These are phyloP conservation scores for Anthracocystis setariae DNA, from an alignment of 1,284 basidiomycete species.

Conservation along the genomic window DNA sequence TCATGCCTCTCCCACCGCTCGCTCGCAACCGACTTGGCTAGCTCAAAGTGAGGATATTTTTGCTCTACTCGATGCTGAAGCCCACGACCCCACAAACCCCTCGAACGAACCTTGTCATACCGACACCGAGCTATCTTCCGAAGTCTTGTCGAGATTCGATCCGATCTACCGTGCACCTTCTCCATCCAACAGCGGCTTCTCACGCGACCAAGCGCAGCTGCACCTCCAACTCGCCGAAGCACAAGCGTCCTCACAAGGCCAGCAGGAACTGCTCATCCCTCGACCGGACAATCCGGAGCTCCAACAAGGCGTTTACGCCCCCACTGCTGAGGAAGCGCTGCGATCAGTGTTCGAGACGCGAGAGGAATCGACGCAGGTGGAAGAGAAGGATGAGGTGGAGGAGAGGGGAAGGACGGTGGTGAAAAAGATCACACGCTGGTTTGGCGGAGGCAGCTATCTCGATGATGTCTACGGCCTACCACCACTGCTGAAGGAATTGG, in stretches of 20 bases:
- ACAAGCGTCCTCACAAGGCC: constrained; percentile 22
- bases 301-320: constrained; percentile 38
- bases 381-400: constrained; percentile 3
- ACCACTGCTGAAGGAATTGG: constrained; percentile 21
- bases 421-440: constrained; percentile 25
- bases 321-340: constrained; percentile 25
- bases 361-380: constrained; percentile 5
- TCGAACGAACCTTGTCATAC: background rate
- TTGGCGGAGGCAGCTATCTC: constrained; percentile 17
- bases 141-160: constrained; percentile 13
- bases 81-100: background rate
- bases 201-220: constrained; percentile 29
- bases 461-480: constrained; percentile 36
- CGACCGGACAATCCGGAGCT: constrained; percentile 25
- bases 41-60: constrained; percentile 31
- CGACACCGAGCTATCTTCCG: background rate
- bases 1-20: background rate
- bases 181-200: constrained; percentile 26
- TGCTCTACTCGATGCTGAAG: constrained; percentile 30
- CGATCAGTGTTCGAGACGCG: constrained; percentile 10
- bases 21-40: constrained; percentile 4
- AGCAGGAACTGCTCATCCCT: constrained; percentile 20
- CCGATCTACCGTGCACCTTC: constrained; percentile 27
- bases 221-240: constrained; percentile 30
- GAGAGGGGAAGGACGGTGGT: constrained; percentile 15